Conservation (phyloP, 2,329 filamentous ascomycete species). For the Pseudogymnoascus destructans region DNA sequence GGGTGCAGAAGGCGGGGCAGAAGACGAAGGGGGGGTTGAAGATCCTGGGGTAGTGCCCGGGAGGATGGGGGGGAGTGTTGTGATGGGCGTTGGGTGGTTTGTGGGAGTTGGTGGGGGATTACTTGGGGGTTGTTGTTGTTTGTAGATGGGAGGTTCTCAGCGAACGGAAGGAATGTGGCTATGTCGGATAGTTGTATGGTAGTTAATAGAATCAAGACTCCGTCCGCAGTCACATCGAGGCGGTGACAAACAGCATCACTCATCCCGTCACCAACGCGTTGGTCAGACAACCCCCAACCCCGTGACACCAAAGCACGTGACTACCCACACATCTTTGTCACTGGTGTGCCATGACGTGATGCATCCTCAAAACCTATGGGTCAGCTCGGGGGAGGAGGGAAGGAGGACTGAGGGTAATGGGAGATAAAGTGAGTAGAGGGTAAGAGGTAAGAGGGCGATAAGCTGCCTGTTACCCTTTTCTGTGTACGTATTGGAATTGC, state of each 20-base stretch:
- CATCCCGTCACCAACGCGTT: background rate
- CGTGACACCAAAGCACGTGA: background rate
- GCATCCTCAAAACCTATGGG: background rate
- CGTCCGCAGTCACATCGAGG: background rate
- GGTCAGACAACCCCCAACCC: background rate
- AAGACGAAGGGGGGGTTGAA: constrained; percentile 56
- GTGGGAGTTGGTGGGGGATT: background rate
- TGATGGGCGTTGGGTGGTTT: background rate
- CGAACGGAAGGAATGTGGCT: background rate
- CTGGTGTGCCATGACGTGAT: background rate
- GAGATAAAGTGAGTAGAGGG: no score
- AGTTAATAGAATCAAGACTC: background rate
- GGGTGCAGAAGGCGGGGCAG: constrained; percentile 47
- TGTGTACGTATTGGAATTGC: no score
- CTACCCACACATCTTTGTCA: background rate
- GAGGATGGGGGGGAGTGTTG: background rate
- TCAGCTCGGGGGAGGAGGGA: no score
- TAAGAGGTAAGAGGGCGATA: no score
- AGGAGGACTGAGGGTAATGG: no score
- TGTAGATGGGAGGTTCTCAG: background rate
- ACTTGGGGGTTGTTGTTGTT: background rate
- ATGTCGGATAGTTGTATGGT: background rate
- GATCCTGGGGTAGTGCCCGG: constrained; percentile 32
- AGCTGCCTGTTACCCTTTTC: no score
- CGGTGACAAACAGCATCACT: background rate